Base-by-base conservation (phyloP, 768 basidiomycete species). In the Myochromella boudieri region DNA sequence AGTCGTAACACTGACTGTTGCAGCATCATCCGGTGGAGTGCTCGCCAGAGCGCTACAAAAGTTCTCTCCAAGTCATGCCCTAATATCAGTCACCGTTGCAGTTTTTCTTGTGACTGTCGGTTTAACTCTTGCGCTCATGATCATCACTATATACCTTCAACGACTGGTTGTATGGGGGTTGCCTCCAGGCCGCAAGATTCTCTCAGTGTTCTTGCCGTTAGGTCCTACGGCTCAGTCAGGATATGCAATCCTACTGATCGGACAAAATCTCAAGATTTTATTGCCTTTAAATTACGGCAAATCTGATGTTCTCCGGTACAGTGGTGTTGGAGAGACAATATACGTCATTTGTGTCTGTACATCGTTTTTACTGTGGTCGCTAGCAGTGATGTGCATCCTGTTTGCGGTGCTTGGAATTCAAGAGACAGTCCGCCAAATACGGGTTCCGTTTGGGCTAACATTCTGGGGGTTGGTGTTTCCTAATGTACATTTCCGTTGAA, bases 391-490 rank as follows among this genome's bases (percentile, higher is more conserved):
- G 78, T 85, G 82, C 80, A 67, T 84, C 25, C 36, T 80, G 4
- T 81, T 74, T 57, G 82, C 78, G 0, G 42, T 82, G 6, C 65
- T 85, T 26, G 79, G 71, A 9, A 55, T 85, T 1, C 60, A 63
- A 31, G 60, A 78, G 21, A 66, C 72, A 1, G 49, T 77, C 1
- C 67, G 74, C 12, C 68, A 66, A 34, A 59, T 60, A 0, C 64
- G 57, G 1, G 63, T 85, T 17, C 66, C 73, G 6, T 88, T 86
- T 62, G 70, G 68, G 45, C 59, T 84, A 14, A 67, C 77, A 1
- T 82, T 78, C 55, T 87, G 86, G 86, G 82, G 81, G 6, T 61
- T 84, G 31, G 79, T 87, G 51, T 87, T 87, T 58, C 85, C 86
- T 4, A 86, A 85, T 52, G 86, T 80, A 52, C 29, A 78, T 63